These are phyloP conservation scores for Puccinia novopanici DNA, from an alignment of 1,284 basidiomycete genomes.

Conservation along the genomic window DNA sequence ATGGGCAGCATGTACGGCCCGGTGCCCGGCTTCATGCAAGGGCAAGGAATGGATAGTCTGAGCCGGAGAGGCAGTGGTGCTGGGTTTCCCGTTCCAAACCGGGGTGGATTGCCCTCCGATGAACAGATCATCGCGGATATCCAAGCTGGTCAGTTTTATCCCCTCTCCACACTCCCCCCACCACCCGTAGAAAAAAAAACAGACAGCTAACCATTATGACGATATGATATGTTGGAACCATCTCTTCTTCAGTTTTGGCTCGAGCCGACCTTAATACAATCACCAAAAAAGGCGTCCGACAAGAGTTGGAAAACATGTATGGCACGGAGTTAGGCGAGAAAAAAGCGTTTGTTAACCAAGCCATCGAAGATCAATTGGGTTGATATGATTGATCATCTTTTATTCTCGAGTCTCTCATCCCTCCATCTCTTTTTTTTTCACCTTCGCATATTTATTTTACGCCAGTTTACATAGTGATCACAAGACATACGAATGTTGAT, in stretches of 20 bases:
- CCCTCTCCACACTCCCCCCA: background rate
- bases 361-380: slow-evolving; percentile 52
- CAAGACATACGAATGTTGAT: too few species aligned
- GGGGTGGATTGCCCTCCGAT: slow-evolving; percentile 52
- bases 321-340: slow-evolving; percentile 52
- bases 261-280: slow-evolving; percentile 80
- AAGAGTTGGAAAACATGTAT: slow-evolving; percentile 64
- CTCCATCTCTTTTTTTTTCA: background rate
- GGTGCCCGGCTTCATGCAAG: slow-evolving; percentile 45
- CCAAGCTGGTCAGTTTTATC: slow-evolving; percentile 48
- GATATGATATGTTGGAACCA: background rate
- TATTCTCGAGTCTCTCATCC: background rate
- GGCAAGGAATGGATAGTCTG: slow-evolving; percentile 5
- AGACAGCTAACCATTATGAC: slow-evolving; percentile 12
- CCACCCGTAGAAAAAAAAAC: background rate
- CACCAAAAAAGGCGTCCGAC: slow-evolving; percentile 83
- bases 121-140: slow-evolving; percentile 53
- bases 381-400: slow-evolving; percentile 17
- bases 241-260: slow-evolving; percentile 68
- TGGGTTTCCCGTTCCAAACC: slow-evolving; percentile 23
- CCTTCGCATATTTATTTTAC: background rate
- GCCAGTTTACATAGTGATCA: too few species aligned
- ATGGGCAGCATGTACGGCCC: slow-evolving; percentile 30
- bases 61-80: slow-evolving; percentile 49
- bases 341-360: slow-evolving; percentile 54